Evolutionary conservation across 2,329 filamentous ascomycete genomes (phyloP).

Genomic region (Alternaria tenuissima): DNA sequence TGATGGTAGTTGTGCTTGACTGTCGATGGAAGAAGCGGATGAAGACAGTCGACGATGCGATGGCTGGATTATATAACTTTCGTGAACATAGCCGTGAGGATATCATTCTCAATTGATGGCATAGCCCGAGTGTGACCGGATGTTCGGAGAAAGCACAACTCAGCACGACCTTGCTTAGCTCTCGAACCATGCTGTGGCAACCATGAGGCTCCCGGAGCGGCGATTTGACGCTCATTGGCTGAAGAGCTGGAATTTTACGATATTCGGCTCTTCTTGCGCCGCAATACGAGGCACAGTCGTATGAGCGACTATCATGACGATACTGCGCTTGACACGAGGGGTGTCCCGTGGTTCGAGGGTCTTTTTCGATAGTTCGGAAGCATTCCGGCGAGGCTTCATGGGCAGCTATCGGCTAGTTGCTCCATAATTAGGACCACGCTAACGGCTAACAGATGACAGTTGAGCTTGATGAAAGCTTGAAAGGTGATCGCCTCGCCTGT

Average conservation of each 20-base stretch:
- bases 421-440: background rate
- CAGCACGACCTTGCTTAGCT: background rate
- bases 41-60: background rate
- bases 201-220: background rate
- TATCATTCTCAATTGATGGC: background rate
- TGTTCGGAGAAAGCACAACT: background rate
- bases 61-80: background rate
- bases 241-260: background rate
- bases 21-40: background rate
- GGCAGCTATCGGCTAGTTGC: background rate
- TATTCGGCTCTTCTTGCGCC: background rate
- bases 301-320: background rate
- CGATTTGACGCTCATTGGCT: background rate
- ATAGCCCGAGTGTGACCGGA: background rate
- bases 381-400: background rate
- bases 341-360: background rate
- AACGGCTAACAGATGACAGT: background rate
- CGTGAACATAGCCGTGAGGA: background rate
- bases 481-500: constrained; percentile 1
- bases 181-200: background rate
- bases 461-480: constrained; percentile 1
- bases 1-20: background rate
- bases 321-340: background rate
- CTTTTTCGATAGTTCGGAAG: constrained; percentile 2
- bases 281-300: constrained; percentile 7